Base-by-base conservation (phyloP, 441 rosid species). In the Populus tomentosa region DNA sequence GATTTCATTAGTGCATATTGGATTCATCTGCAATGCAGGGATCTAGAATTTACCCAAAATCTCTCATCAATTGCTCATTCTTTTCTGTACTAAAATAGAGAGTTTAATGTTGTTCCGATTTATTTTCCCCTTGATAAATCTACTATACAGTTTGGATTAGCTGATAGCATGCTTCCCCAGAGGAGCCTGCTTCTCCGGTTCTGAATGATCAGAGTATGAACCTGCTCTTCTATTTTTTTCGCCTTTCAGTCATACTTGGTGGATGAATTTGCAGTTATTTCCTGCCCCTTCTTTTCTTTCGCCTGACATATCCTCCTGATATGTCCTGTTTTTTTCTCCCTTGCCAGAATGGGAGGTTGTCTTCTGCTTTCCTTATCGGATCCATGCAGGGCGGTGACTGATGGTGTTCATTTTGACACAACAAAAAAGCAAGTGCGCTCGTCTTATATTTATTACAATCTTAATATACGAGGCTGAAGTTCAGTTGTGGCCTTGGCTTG, bases 191-290 rank as follows among this genome's bases (percentile, higher is more conserved):
- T 67, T 87, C 99, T 56, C 98, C 91, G 83, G 85, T 92, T 74
- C 83, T 90, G 81, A 90, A 83, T 69, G 98, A 97, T 78, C 97
- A 91, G 80, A 90, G 98, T 90, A 90, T 59, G 91, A 64, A 67
- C 62, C 28, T 36, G 67, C 40, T 35, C 20, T 67, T 42, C 21
- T 7, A 14, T 59, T 20, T 6, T 62, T 3, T 9, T 62, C 42
- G 42, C 42, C 42, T 38, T 38, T 38, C 42, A 38, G 42, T 38
- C 42, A 18, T 21, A 63, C 20, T 13, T 38, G 13, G 38, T 61
- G 7, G 4, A 46, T 28, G 69, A 64, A 26, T 1, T 18, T 50
- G 70, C 69, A 53, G 56, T 33, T 53, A 24, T 75, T 53, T 21
- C n/a, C 18, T 40, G 30, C 3, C 26, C 62, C 30, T 56, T 6